Percentiles rank a stretch among this genome's conserved stretches.
Evolutionary conservation across 441 rosid species (phyloP).

Genomic region (Syzygium syzygioides): DNA sequence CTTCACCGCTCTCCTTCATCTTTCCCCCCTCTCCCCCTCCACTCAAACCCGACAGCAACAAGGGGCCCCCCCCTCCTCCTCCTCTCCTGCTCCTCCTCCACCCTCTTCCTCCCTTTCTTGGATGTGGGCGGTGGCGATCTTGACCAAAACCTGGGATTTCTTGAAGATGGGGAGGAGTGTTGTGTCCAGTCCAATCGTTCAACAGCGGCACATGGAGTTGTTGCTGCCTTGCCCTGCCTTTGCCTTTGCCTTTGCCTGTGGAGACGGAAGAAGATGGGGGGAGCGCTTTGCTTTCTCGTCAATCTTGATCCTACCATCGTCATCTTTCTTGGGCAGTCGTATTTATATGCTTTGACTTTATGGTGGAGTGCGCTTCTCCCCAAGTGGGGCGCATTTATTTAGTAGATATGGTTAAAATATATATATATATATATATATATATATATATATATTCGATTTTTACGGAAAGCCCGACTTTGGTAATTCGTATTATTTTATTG

Average conservation of each 20-base stretch:
- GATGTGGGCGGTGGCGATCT: neutral
- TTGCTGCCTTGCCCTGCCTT: neutral
- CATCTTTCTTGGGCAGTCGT: no score
- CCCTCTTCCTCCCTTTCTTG: neutral
- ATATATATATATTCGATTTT: neutral
- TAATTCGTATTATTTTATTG: neutral
- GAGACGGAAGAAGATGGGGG: neutral
- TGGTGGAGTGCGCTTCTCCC: neutral
- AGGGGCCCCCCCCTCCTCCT: neutral
- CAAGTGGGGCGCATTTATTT: neutral
- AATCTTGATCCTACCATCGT: neutral
- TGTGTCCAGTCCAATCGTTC: neutral
- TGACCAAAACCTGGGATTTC: neutral
- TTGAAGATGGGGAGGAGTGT: neutral
- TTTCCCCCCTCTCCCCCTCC: neutral
- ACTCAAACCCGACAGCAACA: no score
- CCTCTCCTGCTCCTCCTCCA: neutral
- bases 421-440: neutral
- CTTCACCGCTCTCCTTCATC: conserved; percentile 72
- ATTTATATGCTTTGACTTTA: neutral
- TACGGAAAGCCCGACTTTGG: neutral
- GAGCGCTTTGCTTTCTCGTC: neutral
- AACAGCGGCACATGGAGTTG: neutral
- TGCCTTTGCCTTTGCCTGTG: neutral
- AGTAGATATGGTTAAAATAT: neutral